A percentile compares a stretch with the other conserved stretches of the same genome.
Conservation (phyloP, 2,329 filamentous ascomycete genomes). For the Alternaria sp. region DNA sequence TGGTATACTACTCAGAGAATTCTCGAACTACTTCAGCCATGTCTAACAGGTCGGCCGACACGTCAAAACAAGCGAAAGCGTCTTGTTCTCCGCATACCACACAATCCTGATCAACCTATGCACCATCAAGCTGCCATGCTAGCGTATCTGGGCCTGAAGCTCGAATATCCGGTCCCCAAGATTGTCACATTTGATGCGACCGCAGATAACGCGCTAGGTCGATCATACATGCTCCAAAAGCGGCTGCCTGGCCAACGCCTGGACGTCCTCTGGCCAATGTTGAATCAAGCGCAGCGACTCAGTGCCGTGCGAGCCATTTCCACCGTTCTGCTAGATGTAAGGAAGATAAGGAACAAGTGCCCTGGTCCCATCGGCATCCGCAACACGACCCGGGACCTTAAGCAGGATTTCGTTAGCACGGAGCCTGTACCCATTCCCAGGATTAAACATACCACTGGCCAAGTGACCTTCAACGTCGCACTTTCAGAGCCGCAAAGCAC, state of each 20-base stretch:
- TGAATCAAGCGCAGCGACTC: slow-evolving; percentile 13
- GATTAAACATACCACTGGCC: too few relatives aligned
- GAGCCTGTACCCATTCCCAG: neutral
- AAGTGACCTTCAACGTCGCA: neutral
- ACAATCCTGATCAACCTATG: neutral
- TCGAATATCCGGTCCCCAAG: slow-evolving; percentile 9
- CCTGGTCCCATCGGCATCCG: neutral
- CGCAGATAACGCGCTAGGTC: slow-evolving; percentile 6
- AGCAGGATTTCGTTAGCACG: neutral
- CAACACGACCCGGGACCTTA: neutral
- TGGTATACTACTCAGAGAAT: neutral
- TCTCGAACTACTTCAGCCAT: neutral
- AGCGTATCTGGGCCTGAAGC: neutral
- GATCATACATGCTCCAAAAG: slow-evolving; percentile 16
- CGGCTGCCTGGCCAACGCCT: slow-evolving; percentile 16
- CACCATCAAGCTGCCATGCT: neutral
- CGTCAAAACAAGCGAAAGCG: neutral
- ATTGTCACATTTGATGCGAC: slow-evolving; percentile 6
- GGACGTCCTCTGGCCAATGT: neutral
- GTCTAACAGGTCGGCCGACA: neutral
- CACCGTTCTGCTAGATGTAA: neutral
- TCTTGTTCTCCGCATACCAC: neutral
- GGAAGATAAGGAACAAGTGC: neutral
- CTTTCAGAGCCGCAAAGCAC: neutral
- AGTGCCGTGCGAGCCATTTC: neutral